These are phyloP conservation scores for Elsinoe arachidis DNA, from an alignment of 2,329 filamentous ascomycete genomes.

Conservation along the genomic window DNA sequence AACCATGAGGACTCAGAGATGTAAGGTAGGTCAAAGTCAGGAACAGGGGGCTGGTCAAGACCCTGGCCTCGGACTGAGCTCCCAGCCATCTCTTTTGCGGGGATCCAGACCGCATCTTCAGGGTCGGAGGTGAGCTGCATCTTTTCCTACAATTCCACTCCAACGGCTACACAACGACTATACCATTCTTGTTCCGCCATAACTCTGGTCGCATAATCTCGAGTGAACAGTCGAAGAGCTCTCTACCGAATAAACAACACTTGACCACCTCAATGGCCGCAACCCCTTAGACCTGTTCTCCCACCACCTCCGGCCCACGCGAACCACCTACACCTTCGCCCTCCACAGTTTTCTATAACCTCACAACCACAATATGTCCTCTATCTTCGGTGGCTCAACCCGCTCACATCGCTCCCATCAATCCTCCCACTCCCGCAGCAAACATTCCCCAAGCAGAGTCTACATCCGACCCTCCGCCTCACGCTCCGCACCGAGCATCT, in stretches of 20 bases:
- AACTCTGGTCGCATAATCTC: background rate
- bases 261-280: background rate
- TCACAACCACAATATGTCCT: conserved; percentile 7
- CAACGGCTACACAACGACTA: conserved; percentile 2
- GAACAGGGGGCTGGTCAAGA: conserved; percentile 2
- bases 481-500: conserved; percentile 7
- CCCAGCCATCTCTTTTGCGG: conserved; percentile 7
- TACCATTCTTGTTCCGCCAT: background rate
- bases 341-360: background rate
- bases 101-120: conserved; percentile 6
- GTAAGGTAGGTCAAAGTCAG: background rate
- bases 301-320: background rate
- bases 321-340: no score
- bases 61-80: background rate
- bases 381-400: conserved; percentile 8
- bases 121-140: background rate
- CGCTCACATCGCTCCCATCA: background rate
- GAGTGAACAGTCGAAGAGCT: background rate
- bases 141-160: background rate
- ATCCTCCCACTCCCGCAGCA: background rate
- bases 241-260: background rate
- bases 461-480: conserved; percentile 13
- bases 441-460: conserved; percentile 5
- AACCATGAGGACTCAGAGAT: no score
- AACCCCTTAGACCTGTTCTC: background rate